Base-by-base conservation (phyloP, 75 land plant species). In the Ceratopteris richardii region DNA sequence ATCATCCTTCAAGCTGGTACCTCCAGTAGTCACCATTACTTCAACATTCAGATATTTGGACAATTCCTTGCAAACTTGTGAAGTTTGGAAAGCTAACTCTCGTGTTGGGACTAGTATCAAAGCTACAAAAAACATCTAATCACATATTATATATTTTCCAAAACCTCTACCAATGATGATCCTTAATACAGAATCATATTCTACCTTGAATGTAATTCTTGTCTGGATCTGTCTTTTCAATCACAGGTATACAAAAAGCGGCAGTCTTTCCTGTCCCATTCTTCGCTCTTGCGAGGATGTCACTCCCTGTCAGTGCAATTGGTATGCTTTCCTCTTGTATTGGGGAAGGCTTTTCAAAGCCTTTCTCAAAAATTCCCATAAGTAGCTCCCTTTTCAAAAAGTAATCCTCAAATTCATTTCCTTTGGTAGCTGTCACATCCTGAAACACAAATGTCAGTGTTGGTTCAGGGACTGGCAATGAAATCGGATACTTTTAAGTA, bases 391-490 rank as follows among this genome's bases (percentile, higher is more conserved):
- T 71, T 51, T 92, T 92, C 51, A 92, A 72, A 76, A 92, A 92
- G 70, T 92, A 92, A 39, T 92, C 97, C 69, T 92, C 97, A 66
- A 92, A 92, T 62, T 92, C 97, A 73, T 92, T 92, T 56, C 97
- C 97, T 57, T 92, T 92, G 2, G 93, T 92, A 10, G 97, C 89
- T 37, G 97, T 88, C 1, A 92, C 97, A 88, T 92, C 94, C 97
- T 91, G 75, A 68, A 60, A n/a, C 5, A 29, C 0, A 2, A 16
- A 7, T 51, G 11, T 23, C 30, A 18, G 27, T 10, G 18, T n/a
- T 56, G 7, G 9, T 33, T 3, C 3, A 3, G 37, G 9, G 37
- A 7, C 9, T 29, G 37, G 14, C 28, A 31, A 24, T 18, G 29
- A 18, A 58, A 39, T 2, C 26, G 48, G 20, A 13, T 2, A 50